Conservation (phyloP, 2,329 filamentous ascomycete genomes). For the Aureobasidium uvarum region DNA sequence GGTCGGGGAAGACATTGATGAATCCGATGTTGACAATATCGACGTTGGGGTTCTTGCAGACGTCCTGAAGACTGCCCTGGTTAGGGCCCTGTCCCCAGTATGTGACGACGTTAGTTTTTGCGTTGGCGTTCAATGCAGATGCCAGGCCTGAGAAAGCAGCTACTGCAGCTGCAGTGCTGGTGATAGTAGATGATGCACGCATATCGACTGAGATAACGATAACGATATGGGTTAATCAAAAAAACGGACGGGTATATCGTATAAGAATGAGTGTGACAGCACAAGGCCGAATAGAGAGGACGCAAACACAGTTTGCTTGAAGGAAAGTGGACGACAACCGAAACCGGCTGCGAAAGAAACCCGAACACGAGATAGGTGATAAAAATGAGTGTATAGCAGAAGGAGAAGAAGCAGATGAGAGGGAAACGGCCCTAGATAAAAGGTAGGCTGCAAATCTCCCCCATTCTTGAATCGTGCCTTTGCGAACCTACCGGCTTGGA, state of each 20-base stretch:
- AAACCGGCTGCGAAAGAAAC: conserved; percentile 10
- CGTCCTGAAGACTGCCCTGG: conserved; percentile 51
- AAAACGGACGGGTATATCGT: conserved; percentile 25
- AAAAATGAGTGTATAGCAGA: conserved; percentile 10
- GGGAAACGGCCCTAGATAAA: conserved; percentile 25
- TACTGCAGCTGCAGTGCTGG: conserved; percentile 38
- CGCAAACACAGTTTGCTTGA: conserved; percentile 46
- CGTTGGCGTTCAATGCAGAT: conserved; percentile 44
- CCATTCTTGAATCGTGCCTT: conserved; percentile 22
- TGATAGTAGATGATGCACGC: conserved; percentile 38
- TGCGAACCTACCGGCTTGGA: conserved; percentile 14
- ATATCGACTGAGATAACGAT: conserved; percentile 39
- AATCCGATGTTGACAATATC: conserved; percentile 59
- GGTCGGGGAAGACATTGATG: conserved; percentile 54
- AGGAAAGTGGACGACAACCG: conserved; percentile 24
- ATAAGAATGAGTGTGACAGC: conserved; percentile 41
- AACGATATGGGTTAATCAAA: conserved; percentile 24
- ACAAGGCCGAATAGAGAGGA: conserved; percentile 53
- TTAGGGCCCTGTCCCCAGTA: conserved; percentile 55
- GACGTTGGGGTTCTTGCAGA: conserved; percentile 52
- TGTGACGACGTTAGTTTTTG: conserved; percentile 51
- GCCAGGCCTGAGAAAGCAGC: conserved; percentile 38
- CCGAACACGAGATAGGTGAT: conserved; percentile 13
- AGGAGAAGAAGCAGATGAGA: conserved; percentile 18
- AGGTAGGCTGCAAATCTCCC: conserved; percentile 23